These are phyloP conservation scores for Globisporangium carolinianum DNA, from an alignment of 352 stramenopile genomes.

Conservation along the genomic window DNA sequence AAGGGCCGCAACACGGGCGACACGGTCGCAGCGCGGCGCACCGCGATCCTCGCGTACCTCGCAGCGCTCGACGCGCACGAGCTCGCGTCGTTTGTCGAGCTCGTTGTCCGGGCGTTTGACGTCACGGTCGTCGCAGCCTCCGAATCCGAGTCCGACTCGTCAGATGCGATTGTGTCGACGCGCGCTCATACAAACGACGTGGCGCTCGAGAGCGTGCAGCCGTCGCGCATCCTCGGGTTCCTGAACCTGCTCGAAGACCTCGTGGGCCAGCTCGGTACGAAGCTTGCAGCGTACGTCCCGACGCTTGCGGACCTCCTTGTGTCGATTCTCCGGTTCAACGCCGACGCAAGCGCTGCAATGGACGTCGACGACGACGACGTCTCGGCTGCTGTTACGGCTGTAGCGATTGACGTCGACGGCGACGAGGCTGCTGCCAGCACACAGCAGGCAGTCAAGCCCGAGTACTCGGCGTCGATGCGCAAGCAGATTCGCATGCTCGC, in stretches of 20 bases:
- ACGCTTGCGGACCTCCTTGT: slow-evolving; percentile 70
- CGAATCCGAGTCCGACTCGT: not conserved
- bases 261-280: slow-evolving; percentile 79
- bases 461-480: slow-evolving; percentile 43
- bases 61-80: slow-evolving; percentile 69
- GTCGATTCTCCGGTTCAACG: slow-evolving; percentile 59
- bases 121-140: slow-evolving; percentile 28
- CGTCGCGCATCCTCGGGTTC: slow-evolving; percentile 82
- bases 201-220: slow-evolving; percentile 51
- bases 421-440: slow-evolving; percentile 7
- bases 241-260: slow-evolving; percentile 87
- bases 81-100: slow-evolving; percentile 79
- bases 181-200: slow-evolving; percentile 7
- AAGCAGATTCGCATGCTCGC: slow-evolving; percentile 80
- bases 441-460: slow-evolving; percentile 9
- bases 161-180: not conserved
- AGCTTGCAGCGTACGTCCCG: slow-evolving; percentile 76
- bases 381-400: not conserved
- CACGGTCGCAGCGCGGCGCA: slow-evolving; percentile 78
- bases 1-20: slow-evolving; percentile 80
- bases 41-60: slow-evolving; percentile 87
- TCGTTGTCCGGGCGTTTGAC: slow-evolving; percentile 87
- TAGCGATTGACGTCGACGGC: slow-evolving; percentile 12
- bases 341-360: slow-evolving; percentile 16
- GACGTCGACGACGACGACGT: slow-evolving; percentile 16